Evolutionary conservation across 768 basidiomycete genomes (phyloP).

Genomic region (Clitopilus passeckerianus): DNA sequence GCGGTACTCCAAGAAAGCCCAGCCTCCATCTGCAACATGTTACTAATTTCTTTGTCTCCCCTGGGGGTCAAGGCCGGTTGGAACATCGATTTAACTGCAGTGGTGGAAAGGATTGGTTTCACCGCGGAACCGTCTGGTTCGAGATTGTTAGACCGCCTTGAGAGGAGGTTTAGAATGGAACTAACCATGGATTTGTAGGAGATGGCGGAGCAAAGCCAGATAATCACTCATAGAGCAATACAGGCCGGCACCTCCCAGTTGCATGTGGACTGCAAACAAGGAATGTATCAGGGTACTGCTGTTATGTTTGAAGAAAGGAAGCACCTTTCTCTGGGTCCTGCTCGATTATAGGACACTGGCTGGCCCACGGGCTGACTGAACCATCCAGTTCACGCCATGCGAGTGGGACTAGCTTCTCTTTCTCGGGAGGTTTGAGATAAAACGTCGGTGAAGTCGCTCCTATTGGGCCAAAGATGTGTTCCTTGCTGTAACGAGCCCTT

Average conservation of each 20-base stretch:
- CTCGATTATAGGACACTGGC: conserved; percentile 7
- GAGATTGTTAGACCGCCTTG: conserved; percentile 12
- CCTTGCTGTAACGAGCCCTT: conserved; percentile 9
- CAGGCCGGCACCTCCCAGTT: conserved; percentile 11
- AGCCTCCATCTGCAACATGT: neutral
- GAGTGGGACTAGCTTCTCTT: neutral
- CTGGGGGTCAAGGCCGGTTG: conserved; percentile 5
- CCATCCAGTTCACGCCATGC: neutral
- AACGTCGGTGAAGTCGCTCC: neutral
- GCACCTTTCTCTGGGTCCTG: conserved; percentile 8
- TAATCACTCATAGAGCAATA: conserved; percentile 15
- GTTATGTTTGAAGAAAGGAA: neutral
- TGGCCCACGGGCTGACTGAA: neutral
- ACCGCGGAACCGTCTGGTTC: conserved; percentile 5
- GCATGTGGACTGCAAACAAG: conserved; percentile 10
- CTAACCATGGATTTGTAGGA: neutral
- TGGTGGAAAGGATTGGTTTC: conserved; percentile 6
- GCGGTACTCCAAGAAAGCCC: neutral
- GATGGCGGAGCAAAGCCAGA: conserved; percentile 6
- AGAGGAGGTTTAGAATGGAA: conserved; percentile 1
- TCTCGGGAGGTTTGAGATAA: neutral
- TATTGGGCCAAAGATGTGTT: conserved; percentile 4
- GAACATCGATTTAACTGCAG: conserved; percentile 8
- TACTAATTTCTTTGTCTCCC: neutral
- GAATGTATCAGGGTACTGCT: conserved; percentile 2